phyloP scores from a whole-genome alignment of 352 stramenopile genomes.

The Thraustotheca clavata region DNA sequence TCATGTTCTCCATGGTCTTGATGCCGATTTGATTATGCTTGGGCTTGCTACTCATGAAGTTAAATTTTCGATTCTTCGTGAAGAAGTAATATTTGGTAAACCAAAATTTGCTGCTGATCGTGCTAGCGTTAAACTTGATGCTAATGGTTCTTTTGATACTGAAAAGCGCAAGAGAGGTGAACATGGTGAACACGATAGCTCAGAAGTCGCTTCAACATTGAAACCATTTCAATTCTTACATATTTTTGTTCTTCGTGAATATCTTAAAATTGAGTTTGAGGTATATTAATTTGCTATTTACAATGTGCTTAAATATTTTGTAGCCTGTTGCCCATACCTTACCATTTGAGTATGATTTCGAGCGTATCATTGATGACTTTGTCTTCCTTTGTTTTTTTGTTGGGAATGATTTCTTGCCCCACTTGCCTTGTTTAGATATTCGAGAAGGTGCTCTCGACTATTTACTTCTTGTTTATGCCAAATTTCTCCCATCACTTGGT shows the following conservation, averaged over 20 bases:
- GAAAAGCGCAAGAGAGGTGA: conserved; percentile 70
- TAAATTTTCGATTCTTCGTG: conserved; percentile 97
- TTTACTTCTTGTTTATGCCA: conserved; percentile 96
- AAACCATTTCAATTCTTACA: conserved; percentile 93
- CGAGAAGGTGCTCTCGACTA: conserved; percentile 97
- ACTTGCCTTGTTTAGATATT: conserved; percentile 97
- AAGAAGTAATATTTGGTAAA: conserved; percentile 89
- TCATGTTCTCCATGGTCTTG: conserved; percentile 96
- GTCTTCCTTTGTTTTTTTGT: conserved; percentile 99
- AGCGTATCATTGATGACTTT: conserved; percentile 98
- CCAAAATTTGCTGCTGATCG: conserved; percentile 70
- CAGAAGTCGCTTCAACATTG: conserved; percentile 69
- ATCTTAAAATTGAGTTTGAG: conserved; percentile 92
- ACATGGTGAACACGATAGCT: conserved; percentile 72
- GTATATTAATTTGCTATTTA: conserved; percentile 16
- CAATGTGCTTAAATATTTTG: conserved; percentile 3
- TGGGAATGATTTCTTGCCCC: conserved; percentile 98
- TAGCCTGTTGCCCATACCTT: conserved; percentile 55
- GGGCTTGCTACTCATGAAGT: conserved; percentile 97
- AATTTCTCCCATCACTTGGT: conserved; percentile 66
- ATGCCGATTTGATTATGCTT: conserved; percentile 99
- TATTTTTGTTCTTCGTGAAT: conserved; percentile 91
- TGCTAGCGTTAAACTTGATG: conserved; percentile 56
- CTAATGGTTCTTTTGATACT: conserved; percentile 47
- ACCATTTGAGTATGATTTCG: conserved; percentile 94